Evolutionary conservation across 2,329 filamentous ascomycete genomes (phyloP).

Genomic region (Xylariales sp.): DNA sequence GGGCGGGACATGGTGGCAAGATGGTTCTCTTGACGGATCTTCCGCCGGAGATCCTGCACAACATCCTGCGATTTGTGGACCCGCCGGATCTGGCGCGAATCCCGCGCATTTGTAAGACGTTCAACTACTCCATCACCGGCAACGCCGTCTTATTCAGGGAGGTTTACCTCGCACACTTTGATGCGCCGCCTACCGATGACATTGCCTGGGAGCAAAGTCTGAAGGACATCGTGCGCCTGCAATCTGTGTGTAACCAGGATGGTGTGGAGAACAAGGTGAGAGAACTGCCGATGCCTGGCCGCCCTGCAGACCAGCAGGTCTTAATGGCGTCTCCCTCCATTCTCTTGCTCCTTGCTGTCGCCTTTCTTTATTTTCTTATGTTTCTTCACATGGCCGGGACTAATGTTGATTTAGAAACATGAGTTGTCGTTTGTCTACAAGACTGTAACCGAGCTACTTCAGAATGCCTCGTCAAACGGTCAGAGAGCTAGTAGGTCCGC

Average conservation of each 20-base stretch:
- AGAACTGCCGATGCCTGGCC: neutral
- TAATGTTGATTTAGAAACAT: constrained; percentile 24
- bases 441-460: constrained; percentile 40
- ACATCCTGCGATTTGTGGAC: constrained; percentile 52
- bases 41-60: constrained; percentile 60
- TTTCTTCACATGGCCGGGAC: neutral
- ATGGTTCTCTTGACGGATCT: constrained; percentile 36
- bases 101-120: constrained; percentile 43
- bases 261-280: constrained; percentile 34
- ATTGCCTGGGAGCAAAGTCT: constrained; percentile 40
- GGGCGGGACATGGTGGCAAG: too few species aligned
- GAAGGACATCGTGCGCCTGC: constrained; percentile 37
- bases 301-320: too few species aligned
- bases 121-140: constrained; percentile 50
- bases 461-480: constrained; percentile 33
- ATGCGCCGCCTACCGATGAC: constrained; percentile 31
- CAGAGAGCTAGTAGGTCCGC: constrained; percentile 23
- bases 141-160: constrained; percentile 59
- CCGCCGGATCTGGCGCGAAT: constrained; percentile 52
- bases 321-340: too few species aligned
- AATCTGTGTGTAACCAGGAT: constrained; percentile 33
- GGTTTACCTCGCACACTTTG: constrained; percentile 55
- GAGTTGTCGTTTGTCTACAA: constrained; percentile 45
- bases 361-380: too few species aligned
- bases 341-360: too few species aligned